These are phyloP conservation scores for Xylaria sp. DNA, from an alignment of 2,329 filamentous ascomycete genomes.

Conservation along the genomic window DNA sequence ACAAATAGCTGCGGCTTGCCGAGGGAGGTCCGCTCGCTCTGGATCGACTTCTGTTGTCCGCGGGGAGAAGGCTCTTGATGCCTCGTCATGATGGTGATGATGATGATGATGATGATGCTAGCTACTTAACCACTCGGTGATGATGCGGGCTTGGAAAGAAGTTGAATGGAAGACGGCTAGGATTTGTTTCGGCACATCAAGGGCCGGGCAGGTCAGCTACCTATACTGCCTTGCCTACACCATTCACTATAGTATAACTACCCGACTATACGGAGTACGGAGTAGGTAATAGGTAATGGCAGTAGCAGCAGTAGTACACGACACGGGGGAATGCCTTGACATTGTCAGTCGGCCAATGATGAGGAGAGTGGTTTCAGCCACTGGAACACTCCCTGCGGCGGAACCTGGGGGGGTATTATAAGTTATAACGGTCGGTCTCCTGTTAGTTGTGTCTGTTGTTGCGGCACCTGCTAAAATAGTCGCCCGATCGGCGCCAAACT, in stretches of 20 bases:
- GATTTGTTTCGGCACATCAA: background rate
- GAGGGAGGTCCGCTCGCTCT: constrained; percentile 44
- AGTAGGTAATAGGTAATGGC: background rate
- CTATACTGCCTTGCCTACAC: background rate
- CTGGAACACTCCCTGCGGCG: background rate
- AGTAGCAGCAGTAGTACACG: background rate
- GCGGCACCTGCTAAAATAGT: constrained; percentile 31
- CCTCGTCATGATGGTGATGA: constrained; percentile 42
- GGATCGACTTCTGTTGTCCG: constrained; percentile 39
- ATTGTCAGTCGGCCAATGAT: background rate
- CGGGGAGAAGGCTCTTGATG: constrained; percentile 21
- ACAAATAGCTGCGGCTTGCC: constrained; percentile 60
- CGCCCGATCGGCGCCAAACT: constrained; percentile 16
- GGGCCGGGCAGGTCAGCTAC: constrained; percentile 11
- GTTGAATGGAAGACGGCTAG: background rate
- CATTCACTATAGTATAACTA: too few species aligned
- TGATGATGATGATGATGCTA: constrained; percentile 41
- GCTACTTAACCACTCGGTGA: constrained; percentile 33
- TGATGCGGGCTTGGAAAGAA: background rate
- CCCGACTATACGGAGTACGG: too few species aligned
- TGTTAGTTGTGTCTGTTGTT: too few species aligned
- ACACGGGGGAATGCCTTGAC: background rate
- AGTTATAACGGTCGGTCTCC: background rate
- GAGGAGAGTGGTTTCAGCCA: background rate
- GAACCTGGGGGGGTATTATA: background rate